Evolutionary conservation across 2,329 filamentous ascomycete genomes (phyloP).

Genomic region (Calonectria fujianensis): DNA sequence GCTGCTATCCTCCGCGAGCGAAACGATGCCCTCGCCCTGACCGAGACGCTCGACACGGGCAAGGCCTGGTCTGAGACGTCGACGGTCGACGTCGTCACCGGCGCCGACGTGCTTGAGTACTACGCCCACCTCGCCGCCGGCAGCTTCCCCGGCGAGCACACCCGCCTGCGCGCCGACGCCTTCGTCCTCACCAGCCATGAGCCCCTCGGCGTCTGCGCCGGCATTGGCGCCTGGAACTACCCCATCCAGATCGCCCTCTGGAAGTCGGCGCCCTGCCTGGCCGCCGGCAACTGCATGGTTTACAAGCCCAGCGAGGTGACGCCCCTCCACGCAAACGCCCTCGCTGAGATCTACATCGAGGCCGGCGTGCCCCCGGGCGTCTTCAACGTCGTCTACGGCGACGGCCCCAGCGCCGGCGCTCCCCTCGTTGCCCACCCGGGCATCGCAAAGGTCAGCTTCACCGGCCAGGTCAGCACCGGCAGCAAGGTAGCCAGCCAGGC

Average conservation of each 20-base stretch:
- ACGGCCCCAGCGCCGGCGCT: constrained; percentile 82
- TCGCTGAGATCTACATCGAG: constrained; percentile 85
- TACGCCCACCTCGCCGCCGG: constrained; percentile 88
- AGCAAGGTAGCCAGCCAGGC: constrained; percentile 87
- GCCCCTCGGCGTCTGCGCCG: constrained; percentile 87
- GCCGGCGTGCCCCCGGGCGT: constrained; percentile 88
- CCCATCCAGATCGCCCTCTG: constrained; percentile 93
- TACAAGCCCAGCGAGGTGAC: constrained; percentile 95
- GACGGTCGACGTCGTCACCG: constrained; percentile 87
- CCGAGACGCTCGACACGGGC: constrained; percentile 90
- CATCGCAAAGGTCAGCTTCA: constrained; percentile 92
- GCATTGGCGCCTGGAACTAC: constrained; percentile 95
- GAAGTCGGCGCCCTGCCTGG: constrained; percentile 91
- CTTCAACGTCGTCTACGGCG: constrained; percentile 91
- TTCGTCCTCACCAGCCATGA: constrained; percentile 91
- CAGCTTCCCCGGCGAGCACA: constrained; percentile 87
- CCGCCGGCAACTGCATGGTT: constrained; percentile 91
- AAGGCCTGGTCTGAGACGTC: constrained; percentile 91
- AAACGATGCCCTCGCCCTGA: constrained; percentile 86
- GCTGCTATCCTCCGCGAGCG: constrained; percentile 82
- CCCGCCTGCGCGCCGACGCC: constrained; percentile 82
- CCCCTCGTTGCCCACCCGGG: constrained; percentile 82
- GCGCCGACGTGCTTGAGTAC: constrained; percentile 90
- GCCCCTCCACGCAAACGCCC: constrained; percentile 84
- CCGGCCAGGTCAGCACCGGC: constrained; percentile 89